Percentiles rank a stretch among this genome's conserved stretches.
phyloP scores from a whole-genome alignment of 768 basidiomycete species.

The Lanmaoa rubissima region DNA sequence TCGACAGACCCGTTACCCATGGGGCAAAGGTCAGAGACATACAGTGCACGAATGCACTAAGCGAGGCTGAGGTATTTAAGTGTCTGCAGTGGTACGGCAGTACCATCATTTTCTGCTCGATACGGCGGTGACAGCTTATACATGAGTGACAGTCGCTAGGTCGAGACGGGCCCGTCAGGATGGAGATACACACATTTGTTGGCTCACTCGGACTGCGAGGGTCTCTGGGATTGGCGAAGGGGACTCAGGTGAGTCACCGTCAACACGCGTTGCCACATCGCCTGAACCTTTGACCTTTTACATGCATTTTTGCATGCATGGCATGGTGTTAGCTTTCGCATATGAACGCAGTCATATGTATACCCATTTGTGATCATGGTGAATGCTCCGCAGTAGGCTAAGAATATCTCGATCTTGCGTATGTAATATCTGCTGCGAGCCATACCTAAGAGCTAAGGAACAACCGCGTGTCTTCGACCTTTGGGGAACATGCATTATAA shows the following conservation, averaged over 20 bases:
- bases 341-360: neutral
- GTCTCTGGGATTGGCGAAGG: neutral
- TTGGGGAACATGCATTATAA: neutral
- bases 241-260: neutral
- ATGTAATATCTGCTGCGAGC: neutral
- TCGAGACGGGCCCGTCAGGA: neutral
- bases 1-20: neutral
- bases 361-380: neutral
- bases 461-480: neutral
- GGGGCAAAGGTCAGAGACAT: neutral
- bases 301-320: neutral
- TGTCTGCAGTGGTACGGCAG: neutral
- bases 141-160: neutral
- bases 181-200: neutral
- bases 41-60: neutral
- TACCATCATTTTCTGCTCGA: neutral
- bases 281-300: neutral
- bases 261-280: neutral
- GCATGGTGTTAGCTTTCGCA: slow-evolving; percentile 1
- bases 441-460: neutral
- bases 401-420: neutral
- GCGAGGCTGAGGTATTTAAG: neutral
- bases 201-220: neutral
- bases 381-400: neutral
- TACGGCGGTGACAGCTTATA: neutral